Evolutionary conservation across 1,284 basidiomycete species (phyloP).

Genomic region (Naganishia albida): DNA sequence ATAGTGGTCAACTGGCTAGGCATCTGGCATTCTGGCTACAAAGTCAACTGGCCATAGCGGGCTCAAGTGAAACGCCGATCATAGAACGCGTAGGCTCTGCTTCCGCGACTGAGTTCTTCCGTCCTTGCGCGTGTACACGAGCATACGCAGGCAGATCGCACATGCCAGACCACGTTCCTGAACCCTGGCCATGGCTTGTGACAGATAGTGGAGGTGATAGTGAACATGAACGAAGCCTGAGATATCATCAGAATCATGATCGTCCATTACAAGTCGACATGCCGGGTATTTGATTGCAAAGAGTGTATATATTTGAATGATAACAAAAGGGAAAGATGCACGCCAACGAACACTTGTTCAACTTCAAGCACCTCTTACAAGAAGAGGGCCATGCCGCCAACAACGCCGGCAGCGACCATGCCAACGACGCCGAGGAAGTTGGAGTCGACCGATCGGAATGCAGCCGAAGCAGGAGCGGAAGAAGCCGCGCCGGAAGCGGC

Average conservation of each 20-base stretch:
- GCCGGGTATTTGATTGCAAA: slow-evolving; percentile 22
- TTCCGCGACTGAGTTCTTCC: too few species aligned
- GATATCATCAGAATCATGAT: slow-evolving; percentile 18
- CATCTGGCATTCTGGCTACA: too few species aligned
- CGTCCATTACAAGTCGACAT: slow-evolving; percentile 14
- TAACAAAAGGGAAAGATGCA: background rate
- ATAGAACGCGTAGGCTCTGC: too few species aligned
- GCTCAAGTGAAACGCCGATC: too few species aligned
- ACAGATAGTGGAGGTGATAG: background rate
- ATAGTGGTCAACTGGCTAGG: too few species aligned
- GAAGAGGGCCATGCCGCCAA: slow-evolving; percentile 45
- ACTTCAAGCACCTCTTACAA: slow-evolving; percentile 39
- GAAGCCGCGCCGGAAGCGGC: slow-evolving; percentile 28
- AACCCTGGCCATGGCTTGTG: background rate
- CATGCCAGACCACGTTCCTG: background rate
- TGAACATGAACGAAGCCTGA: background rate
- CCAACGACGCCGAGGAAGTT: slow-evolving; percentile 27
- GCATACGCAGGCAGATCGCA: too few species aligned
- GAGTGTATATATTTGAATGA: slow-evolving; percentile 1
- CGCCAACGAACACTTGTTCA: background rate
- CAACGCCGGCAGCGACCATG: slow-evolving; percentile 38
- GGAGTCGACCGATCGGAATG: slow-evolving; percentile 23
- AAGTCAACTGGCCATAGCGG: too few species aligned
- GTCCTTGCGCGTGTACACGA: too few species aligned
- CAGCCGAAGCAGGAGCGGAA: slow-evolving; percentile 33